Conservation (phyloP, 495 filamentous ascomycete species). For the Annulohypoxylon moriforme region DNA sequence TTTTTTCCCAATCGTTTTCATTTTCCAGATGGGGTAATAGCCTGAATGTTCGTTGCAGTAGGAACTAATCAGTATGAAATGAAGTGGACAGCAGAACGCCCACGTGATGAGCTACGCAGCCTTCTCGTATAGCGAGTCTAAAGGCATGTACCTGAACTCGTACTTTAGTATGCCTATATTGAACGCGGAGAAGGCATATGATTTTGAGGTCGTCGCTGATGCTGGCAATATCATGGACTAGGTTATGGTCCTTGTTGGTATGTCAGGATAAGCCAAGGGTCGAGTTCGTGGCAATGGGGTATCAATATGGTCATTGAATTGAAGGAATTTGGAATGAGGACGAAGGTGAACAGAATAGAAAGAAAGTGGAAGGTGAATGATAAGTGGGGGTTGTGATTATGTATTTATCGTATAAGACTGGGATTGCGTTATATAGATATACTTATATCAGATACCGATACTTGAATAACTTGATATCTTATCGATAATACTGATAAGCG, state of each 20-base stretch:
- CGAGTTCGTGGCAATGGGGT: too few relatives aligned
- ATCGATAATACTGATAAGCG: background rate
- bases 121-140: conserved; percentile 13
- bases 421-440: too few relatives aligned
- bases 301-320: too few relatives aligned
- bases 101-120: background rate
- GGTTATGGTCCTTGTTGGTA: background rate
- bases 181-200: background rate
- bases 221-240: background rate
- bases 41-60: too few relatives aligned
- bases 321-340: too few relatives aligned
- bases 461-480: background rate
- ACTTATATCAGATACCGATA: too few relatives aligned
- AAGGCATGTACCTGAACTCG: conserved; percentile 3
- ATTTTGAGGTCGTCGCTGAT: background rate
- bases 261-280: too few relatives aligned
- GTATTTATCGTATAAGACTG: too few relatives aligned
- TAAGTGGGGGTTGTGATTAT: too few relatives aligned
- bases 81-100: background rate
- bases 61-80: conserved; percentile 3
- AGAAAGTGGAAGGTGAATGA: too few relatives aligned
- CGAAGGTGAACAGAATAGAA: too few relatives aligned
- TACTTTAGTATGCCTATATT: conserved; percentile 12
- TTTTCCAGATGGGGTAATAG: background rate
- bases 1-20: background rate